A percentile compares a stretch with the other conserved stretches of the same genome.
phyloP scores from a whole-genome alignment of 306 rosid genomes.

The Rosa chinensis region DNA sequence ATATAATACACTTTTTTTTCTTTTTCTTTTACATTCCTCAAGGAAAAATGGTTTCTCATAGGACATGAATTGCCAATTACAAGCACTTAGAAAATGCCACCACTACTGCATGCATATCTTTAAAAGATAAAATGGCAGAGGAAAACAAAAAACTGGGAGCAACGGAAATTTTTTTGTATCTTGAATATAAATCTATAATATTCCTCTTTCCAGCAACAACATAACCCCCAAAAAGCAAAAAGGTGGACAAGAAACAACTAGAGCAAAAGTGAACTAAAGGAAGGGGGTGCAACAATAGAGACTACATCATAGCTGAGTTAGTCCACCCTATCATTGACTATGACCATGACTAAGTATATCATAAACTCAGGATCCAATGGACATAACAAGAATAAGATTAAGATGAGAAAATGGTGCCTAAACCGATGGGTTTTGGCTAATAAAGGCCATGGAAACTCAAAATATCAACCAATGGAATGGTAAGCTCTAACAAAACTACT shows the following conservation, averaged over 20 bases:
- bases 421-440: constrained; percentile 36
- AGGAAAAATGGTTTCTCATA: no score
- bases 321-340: constrained; percentile 22
- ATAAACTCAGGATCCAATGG: constrained; percentile 11
- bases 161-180: constrained; percentile 1
- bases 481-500: constrained; percentile 31
- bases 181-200: constrained; percentile 11
- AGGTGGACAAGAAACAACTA: constrained; percentile 22
- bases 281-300: constrained; percentile 4
- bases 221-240: constrained; percentile 18
- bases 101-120: no score
- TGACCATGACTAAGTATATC: neutral
- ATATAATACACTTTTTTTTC: no score
- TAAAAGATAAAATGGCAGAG: no score
- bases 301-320: constrained; percentile 1
- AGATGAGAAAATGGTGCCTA: constrained; percentile 38
- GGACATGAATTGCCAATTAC: no score
- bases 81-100: no score
- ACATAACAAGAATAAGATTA: neutral
- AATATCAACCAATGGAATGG: constrained; percentile 56
- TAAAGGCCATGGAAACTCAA: constrained; percentile 41
- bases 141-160: no score
- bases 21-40: no score
- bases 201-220: constrained; percentile 9
- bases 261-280: constrained; percentile 15